These are phyloP conservation scores for Dianthus caryophyllus DNA, from an alignment of 148 eudicot genomes.

Conservation along the genomic window DNA sequence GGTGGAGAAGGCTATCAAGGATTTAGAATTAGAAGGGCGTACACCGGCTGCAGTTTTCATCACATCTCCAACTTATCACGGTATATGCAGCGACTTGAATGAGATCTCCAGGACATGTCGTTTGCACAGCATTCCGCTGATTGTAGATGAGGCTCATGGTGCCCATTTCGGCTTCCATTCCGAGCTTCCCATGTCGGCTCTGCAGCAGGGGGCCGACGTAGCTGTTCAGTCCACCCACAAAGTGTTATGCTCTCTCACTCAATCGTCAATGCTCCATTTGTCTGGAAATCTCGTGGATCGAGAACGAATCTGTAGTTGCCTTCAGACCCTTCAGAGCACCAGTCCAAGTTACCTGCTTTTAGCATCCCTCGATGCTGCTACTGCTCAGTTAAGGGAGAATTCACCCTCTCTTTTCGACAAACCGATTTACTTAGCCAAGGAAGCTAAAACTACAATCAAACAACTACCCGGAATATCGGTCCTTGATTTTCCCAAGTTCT, in stretches of 20 bases:
- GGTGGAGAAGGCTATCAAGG: constrained; percentile 60
- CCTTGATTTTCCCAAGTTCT: constrained; percentile 28
- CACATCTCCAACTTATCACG: constrained; percentile 75
- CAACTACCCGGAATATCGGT: constrained; percentile 50
- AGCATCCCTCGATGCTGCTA: constrained; percentile 80
- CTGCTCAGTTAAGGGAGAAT: constrained; percentile 44
- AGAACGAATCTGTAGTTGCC: constrained; percentile 56
- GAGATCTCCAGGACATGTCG: constrained; percentile 51
- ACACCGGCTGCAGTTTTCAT: constrained; percentile 64
- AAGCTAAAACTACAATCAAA: constrained; percentile 37
- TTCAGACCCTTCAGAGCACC: constrained; percentile 73
- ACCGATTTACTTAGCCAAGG: constrained; percentile 41
- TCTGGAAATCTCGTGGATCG: constrained; percentile 45
- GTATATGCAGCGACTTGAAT: constrained; percentile 56
- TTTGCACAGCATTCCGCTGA: constrained; percentile 44
- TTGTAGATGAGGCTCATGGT: constrained; percentile 87
- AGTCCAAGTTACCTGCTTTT: constrained; percentile 72
- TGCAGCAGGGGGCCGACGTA: constrained; percentile 69
- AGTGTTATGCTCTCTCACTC: constrained; percentile 73
- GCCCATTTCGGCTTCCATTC: constrained; percentile 81
- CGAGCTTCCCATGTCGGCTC: constrained; percentile 54
- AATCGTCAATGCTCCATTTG: constrained; percentile 77
- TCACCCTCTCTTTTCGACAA: constrained; percentile 35
- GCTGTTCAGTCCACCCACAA: constrained; percentile 78
- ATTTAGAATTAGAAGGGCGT: constrained; percentile 44